Evolutionary conservation across 2,329 filamentous ascomycete genomes (phyloP), one percentile per base, ranked within the genome.

Genomic region (Penicillium expansum): DNA sequence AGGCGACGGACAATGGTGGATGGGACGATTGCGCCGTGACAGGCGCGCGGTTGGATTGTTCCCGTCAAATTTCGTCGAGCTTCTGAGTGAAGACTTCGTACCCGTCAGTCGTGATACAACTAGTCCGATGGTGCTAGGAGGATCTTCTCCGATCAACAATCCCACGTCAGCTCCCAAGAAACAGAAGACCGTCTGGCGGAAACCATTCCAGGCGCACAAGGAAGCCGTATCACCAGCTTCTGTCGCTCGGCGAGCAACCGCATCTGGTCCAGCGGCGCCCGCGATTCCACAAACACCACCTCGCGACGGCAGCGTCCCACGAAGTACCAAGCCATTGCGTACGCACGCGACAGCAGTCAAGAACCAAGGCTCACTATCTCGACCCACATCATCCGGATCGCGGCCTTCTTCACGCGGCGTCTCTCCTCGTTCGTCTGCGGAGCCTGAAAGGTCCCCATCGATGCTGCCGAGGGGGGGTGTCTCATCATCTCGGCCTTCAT

Each of bases 1-100:
- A 20, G 94, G 94, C 62, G 94, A 99, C 77, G 94, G 94, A 51
- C 92, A 91, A 45, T 99, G 94, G 94, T 99, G 94, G 94, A 96
- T 92, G 77, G 94, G 94, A 47, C 86, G 93, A 62, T 78, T 99
- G 71, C 90, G 88, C 71, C 86, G 94, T 66, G 94, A 99, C 76
- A 88, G 90, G 74, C 86, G 92, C 69, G 92, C 93, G 69, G 88
- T 97, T 68, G 94, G 94, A 52, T 81, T 94, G 20, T 99, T 99
- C 70, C 94, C 94, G 0, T 97, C 92, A 69, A 99, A 99, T 77
- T 99, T 99, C 71, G 94, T 99, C 71, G 86, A 95, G 72, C 83
- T 99, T 6, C 83, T 99, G 32, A 89, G 90, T 54, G 86, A 94
- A 58, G 85, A 86, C 72, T 97, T 95, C 72, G 87, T 90, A 56